Evolutionary conservation across 2,329 filamentous ascomycete genomes (phyloP).

Genomic region (Monilinia laxa): DNA sequence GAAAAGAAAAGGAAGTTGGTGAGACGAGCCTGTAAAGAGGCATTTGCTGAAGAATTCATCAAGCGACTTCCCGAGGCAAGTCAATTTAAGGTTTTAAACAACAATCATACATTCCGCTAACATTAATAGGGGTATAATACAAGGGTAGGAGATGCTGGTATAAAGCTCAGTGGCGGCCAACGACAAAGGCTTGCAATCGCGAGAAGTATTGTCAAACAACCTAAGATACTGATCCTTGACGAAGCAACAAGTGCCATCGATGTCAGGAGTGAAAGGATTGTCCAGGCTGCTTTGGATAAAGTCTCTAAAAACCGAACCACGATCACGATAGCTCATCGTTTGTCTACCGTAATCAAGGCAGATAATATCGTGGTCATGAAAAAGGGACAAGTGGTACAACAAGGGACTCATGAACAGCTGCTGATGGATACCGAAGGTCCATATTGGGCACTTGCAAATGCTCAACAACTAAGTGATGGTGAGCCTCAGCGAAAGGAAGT

Average conservation of each 20-base stretch:
- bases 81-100: neutral
- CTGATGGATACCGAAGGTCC: constrained; percentile 56
- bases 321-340: constrained; percentile 86
- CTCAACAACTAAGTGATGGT: constrained; percentile 50
- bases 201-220: constrained; percentile 53
- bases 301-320: constrained; percentile 82
- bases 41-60: constrained; percentile 58
- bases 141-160: constrained; percentile 70
- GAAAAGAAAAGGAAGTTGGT: constrained; percentile 29
- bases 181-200: constrained; percentile 73
- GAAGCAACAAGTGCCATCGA: constrained; percentile 68
- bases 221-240: constrained; percentile 58
- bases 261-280: constrained; percentile 85
- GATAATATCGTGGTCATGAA: constrained; percentile 81
- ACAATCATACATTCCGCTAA: neutral
- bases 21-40: constrained; percentile 51
- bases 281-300: constrained; percentile 80
- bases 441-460: constrained; percentile 66
- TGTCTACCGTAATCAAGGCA: constrained; percentile 87
- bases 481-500: neutral
- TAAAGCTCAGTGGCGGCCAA: constrained; percentile 78
- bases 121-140: constrained; percentile 62
- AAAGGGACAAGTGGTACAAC: constrained; percentile 70
- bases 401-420: constrained; percentile 70
- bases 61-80: constrained; percentile 48